Conservation (phyloP, 805 yeast species). For the Yarrowia sp. region DNA sequence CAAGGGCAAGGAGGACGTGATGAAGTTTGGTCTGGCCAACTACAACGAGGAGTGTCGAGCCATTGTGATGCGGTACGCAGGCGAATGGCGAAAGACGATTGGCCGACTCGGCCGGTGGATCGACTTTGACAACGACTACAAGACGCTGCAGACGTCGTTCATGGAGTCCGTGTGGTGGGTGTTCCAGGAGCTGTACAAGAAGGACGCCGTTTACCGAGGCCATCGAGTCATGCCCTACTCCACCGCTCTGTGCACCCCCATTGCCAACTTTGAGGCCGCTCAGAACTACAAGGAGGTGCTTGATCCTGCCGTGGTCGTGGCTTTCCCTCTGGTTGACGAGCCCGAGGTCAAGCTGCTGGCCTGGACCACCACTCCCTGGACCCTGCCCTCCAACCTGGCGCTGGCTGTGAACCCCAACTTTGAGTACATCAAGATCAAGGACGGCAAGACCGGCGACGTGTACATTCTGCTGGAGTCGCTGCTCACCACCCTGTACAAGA, state of each 20-base stretch:
- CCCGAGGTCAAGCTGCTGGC: slow-evolving; percentile 87
- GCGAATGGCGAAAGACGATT: slow-evolving; percentile 91
- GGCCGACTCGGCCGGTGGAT: slow-evolving; percentile 99
- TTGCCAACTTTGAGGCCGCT: slow-evolving; percentile 97
- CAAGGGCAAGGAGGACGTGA: slow-evolving; percentile 91
- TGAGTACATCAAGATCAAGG: slow-evolving; percentile 90
- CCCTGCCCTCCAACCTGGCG: slow-evolving; percentile 92
- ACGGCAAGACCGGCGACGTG: slow-evolving; percentile 81
- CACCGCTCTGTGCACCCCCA: slow-evolving; percentile 94
- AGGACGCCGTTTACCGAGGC: slow-evolving; percentile 91
- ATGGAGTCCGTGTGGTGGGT: slow-evolving; percentile 99
- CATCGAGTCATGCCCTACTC: slow-evolving; percentile 98
- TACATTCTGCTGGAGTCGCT: slow-evolving; percentile 86
- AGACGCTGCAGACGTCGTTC: slow-evolving; percentile 91
- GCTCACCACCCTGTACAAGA: slow-evolving; percentile 85
- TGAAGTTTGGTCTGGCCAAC: slow-evolving; percentile 90
- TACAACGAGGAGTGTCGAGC: slow-evolving; percentile 95
- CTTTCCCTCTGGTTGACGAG: slow-evolving; percentile 80
- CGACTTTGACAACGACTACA: slow-evolving; percentile 97
- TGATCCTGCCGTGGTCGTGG: slow-evolving; percentile 95
- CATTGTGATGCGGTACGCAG: slow-evolving; percentile 96
- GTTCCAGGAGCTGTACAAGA: slow-evolving; percentile 83
- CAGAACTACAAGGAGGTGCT: slow-evolving; percentile 96
- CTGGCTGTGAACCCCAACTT: slow-evolving; percentile 89
- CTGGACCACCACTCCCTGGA: slow-evolving; percentile 99